Conservation (phyloP, 1,284 basidiomycete genomes). For the Volvariella surrecta region DNA sequence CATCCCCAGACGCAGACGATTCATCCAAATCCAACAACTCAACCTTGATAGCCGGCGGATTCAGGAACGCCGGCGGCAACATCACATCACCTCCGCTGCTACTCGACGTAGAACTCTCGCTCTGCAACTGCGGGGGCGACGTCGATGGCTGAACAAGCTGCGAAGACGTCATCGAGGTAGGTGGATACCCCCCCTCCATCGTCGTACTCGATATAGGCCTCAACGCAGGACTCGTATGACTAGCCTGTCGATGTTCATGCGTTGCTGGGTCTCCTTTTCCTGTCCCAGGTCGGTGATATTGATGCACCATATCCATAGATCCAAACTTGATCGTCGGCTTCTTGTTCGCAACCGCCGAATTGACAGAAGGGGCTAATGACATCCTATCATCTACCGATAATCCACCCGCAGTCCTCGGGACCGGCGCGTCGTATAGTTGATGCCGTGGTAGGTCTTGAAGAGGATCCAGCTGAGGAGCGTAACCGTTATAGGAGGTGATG, state of each 20-base stretch:
- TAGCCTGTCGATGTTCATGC: conserved; percentile 43
- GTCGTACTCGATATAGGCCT: conserved; percentile 15
- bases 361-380: conserved; percentile 17
- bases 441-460: conserved; percentile 52
- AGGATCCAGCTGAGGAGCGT: conserved; percentile 20
- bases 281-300: conserved; percentile 50
- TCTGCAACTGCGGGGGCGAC: background rate
- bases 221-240: conserved; percentile 10
- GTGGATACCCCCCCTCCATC: conserved; percentile 22
- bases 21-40: conserved; percentile 13
- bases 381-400: conserved; percentile 17
- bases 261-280: conserved; percentile 37
- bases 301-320: conserved; percentile 61
- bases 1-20: conserved; percentile 5
- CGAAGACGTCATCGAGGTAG: conserved; percentile 16
- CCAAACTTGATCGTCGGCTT: conserved; percentile 71
- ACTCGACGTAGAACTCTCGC: conserved; percentile 7
- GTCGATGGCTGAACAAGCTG: conserved; percentile 3
- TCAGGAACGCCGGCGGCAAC: conserved; percentile 5
- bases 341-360: conserved; percentile 26
- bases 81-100: conserved; percentile 10
- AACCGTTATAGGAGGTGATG: conserved; percentile 25
- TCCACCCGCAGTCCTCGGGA: conserved; percentile 27
- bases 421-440: conserved; percentile 73
- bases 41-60: conserved; percentile 7